These are phyloP conservation scores for Mycosphaerelloides madeirae DNA, from an alignment of 2,329 filamentous ascomycete species.

Conservation along the genomic window DNA sequence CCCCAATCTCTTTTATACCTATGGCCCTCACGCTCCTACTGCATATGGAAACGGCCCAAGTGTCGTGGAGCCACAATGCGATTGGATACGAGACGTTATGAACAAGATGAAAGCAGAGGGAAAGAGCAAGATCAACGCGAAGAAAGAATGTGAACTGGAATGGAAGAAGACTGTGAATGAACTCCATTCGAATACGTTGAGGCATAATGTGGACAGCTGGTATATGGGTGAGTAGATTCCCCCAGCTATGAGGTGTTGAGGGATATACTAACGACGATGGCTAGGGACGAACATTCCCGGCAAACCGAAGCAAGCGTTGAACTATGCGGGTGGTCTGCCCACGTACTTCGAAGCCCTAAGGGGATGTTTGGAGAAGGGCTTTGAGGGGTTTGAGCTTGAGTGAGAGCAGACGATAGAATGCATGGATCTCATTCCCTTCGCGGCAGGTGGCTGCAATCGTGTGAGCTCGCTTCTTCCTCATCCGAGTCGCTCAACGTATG, in stretches of 20 bases:
- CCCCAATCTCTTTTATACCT: constrained; percentile 30
- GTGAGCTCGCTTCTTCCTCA: too few relatives aligned
- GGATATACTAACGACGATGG: constrained; percentile 19
- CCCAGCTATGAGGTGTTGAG: not conserved
- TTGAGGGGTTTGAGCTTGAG: constrained; percentile 21
- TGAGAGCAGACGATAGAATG: too few relatives aligned
- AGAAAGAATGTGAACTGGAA: constrained; percentile 24
- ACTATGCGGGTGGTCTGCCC: constrained; percentile 32
- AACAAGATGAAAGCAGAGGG: constrained; percentile 10
- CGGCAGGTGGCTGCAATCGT: too few relatives aligned
- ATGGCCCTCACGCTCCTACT: constrained; percentile 41
- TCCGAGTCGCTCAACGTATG: too few relatives aligned
- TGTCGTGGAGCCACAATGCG: constrained; percentile 35
- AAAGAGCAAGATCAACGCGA: constrained; percentile 23
- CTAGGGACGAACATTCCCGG: constrained; percentile 39
- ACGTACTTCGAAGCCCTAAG: constrained; percentile 37
- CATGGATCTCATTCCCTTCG: too few relatives aligned
- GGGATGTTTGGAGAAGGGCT: constrained; percentile 33
- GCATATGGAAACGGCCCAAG: constrained; percentile 38
- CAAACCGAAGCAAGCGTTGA: constrained; percentile 35
- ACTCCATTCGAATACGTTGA: constrained; percentile 39
- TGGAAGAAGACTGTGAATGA: constrained; percentile 35
- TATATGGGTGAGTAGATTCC: constrained; percentile 29
- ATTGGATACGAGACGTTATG: constrained; percentile 28
- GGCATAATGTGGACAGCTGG: constrained; percentile 40